Evolutionary conservation across 306 rosid genomes (phyloP), one percentile per base, ranked within the genome.

Genomic region (Citrullus colocynthis): DNA sequence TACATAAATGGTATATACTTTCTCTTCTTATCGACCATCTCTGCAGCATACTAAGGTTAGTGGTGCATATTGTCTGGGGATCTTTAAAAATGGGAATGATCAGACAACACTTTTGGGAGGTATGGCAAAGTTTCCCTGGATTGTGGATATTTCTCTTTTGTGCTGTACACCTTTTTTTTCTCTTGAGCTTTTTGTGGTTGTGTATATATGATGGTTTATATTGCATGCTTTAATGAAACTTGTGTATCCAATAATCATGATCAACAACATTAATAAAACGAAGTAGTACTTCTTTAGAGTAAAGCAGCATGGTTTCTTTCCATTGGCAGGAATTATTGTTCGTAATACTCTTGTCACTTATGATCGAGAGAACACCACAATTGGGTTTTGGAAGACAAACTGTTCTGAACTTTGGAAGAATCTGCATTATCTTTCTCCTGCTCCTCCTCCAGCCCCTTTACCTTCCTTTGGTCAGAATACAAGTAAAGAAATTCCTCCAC

Each of bases 41-140:
- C 61, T 51, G 71, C 54, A 86, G 89, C 89, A 86, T 82, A 80
- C 89, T 6, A 86, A 86, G 80, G 84, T 86, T 70, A 78, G 78
- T 13, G 85, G 84, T 37, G 89, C 88, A 20, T 86, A 86, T 84
- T 86, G 89, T 83, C 81, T 86, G 81, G 87, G 89, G 28, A 56
- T 84, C 56, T 86, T 86, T 55, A 75, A 66, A 80, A 84, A 86
- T 84, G 84, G 78, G 18, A 78, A 78, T 66, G 89, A 84, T 64
- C 72, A 80, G 42, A 86, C 89, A 9, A 86, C 87, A 69, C 89
- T 86, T 80, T 82, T 86, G 82, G 89, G 89, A 84, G 89, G 89
- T 86, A 71, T 59, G 78, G 15, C 41, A 9, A 24, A 48, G 56
- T 17, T 39, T 77, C 58, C 9, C 57, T 66, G 39, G 66, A 64